A percentile compares a stretch with the other conserved stretches of the same genome.
phyloP scores from a whole-genome alignment of 176 grass and related monocot species.

The Oryza glaberrima region DNA sequence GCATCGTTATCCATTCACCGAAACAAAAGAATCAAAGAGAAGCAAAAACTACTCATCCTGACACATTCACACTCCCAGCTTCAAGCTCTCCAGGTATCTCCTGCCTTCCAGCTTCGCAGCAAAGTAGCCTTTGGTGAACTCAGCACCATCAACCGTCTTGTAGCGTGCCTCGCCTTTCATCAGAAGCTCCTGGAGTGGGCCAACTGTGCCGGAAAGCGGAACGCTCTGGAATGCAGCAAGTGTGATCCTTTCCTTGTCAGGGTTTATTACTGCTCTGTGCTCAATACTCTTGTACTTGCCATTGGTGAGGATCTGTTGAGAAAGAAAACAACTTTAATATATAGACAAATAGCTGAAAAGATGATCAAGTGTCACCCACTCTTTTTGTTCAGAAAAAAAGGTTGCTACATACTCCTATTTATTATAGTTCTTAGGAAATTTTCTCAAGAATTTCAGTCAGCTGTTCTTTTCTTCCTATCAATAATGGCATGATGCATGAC shows the following conservation, averaged over 20 bases:
- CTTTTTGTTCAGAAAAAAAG: no score
- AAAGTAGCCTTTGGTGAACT: conserved; percentile 57
- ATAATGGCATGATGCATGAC: background rate
- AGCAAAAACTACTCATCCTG: no score
- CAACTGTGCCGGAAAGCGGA: conserved; percentile 40
- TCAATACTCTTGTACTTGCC: conserved; percentile 61
- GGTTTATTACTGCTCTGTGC: conserved; percentile 53
- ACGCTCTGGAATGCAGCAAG: conserved; percentile 53
- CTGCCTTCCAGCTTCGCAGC: conserved; percentile 51
- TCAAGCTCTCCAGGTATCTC: conserved; percentile 59
- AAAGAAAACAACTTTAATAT: background rate
- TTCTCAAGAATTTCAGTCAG: background rate
- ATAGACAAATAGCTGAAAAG: background rate
- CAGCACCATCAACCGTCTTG: conserved; percentile 39
- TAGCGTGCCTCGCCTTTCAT: conserved; percentile 25
- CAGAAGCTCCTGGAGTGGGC: conserved; percentile 53
- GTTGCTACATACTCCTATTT: no score
- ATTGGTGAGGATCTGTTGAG: conserved; percentile 52
- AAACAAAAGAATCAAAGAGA: no score
- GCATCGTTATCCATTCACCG: no score
- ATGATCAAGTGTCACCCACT: background rate
- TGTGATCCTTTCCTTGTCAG: conserved; percentile 47
- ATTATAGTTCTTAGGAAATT: background rate
- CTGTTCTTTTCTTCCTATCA: background rate
- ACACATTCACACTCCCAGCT: conserved; percentile 32